These are phyloP conservation scores for Phaeosphaeriaceae sp. DNA, from an alignment of 2,329 filamentous ascomycete genomes.

Conservation along the genomic window DNA sequence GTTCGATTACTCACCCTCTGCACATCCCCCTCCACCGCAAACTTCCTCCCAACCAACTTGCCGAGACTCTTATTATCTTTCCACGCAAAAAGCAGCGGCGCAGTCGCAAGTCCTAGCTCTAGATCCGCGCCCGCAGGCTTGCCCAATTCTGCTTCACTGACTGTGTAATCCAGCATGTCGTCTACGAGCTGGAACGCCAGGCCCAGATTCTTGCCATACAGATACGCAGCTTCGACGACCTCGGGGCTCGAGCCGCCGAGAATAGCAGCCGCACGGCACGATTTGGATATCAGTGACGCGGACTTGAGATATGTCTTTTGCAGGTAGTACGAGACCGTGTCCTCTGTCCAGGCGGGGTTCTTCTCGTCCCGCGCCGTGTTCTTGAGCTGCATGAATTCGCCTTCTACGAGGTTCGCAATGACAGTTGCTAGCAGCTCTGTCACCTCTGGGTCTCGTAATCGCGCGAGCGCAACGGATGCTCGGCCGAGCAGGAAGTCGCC, in stretches of 20 bases:
- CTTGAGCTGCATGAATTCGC: slow-evolving; percentile 99
- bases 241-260: slow-evolving; percentile 77
- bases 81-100: slow-evolving; percentile 95
- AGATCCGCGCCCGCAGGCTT: slow-evolving; percentile 96
- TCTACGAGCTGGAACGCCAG: slow-evolving; percentile 97
- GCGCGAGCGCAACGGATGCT: slow-evolving; percentile 90
- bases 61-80: slow-evolving; percentile 85
- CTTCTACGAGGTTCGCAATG: slow-evolving; percentile 96
- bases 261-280: slow-evolving; percentile 86
- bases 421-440: slow-evolving; percentile 94
- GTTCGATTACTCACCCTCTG: slow-evolving; percentile 78
- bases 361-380: slow-evolving; percentile 91
- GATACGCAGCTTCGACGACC: slow-evolving; percentile 89
- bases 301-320: slow-evolving; percentile 99
- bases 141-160: slow-evolving; percentile 81
- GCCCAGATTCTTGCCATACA: slow-evolving; percentile 91
- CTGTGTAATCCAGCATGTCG: slow-evolving; percentile 96
- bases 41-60: slow-evolving; percentile 89
- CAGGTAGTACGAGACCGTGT: slow-evolving; percentile 89
- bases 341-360: slow-evolving; percentile 84
- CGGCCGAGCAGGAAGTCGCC: slow-evolving; percentile 95
- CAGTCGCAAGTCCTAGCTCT: slow-evolving; percentile 91
- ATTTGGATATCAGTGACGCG: slow-evolving; percentile 94
- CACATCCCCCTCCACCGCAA: slow-evolving; percentile 82
- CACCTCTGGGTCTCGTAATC: slow-evolving; percentile 90